A percentile compares a stretch with the other conserved stretches of the same genome.
Evolutionary conservation across 352 stramenopile species (phyloP).

Genomic region (Pythium periplocum): DNA sequence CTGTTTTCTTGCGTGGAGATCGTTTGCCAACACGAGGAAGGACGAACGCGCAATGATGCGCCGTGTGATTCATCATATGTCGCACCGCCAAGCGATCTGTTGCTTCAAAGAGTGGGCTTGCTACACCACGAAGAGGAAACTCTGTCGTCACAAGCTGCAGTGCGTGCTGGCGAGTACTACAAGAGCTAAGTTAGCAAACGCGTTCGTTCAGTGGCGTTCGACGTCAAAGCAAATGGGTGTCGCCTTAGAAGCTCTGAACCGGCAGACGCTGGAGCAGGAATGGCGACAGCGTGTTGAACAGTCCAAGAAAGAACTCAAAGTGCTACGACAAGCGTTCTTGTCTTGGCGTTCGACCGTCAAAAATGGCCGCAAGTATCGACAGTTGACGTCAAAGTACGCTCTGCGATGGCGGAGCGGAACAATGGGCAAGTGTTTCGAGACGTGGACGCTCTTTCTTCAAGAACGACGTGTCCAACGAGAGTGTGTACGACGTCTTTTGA

Average conservation of each 20-base stretch:
- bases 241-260: conserved; percentile 5
- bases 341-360: conserved; percentile 8
- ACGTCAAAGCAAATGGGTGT: neutral
- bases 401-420: conserved; percentile 14
- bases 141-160: neutral
- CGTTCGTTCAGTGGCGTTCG: conserved; percentile 7
- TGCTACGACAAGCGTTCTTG: conserved; percentile 6
- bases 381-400: conserved; percentile 10
- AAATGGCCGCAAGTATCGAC: conserved; percentile 3
- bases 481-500: conserved; percentile 18
- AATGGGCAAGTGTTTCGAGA: conserved; percentile 22
- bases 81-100: conserved; percentile 17
- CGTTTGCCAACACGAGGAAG: conserved; percentile 7
- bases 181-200: too few relatives aligned
- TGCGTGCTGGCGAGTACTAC: too few relatives aligned
- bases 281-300: conserved; percentile 18
- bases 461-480: conserved; percentile 6
- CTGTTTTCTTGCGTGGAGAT: conserved; percentile 57
- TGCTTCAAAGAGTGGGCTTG: conserved; percentile 17
- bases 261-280: conserved; percentile 10
- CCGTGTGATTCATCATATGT: conserved; percentile 28
- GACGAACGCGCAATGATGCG: conserved; percentile 18
- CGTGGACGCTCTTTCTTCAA: conserved; percentile 14
- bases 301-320: conserved; percentile 17
- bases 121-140: conserved; percentile 1